These are phyloP conservation scores for Mortierella hygrophila DNA, from an alignment of 192 early-diverging fungal species.

Conservation along the genomic window DNA sequence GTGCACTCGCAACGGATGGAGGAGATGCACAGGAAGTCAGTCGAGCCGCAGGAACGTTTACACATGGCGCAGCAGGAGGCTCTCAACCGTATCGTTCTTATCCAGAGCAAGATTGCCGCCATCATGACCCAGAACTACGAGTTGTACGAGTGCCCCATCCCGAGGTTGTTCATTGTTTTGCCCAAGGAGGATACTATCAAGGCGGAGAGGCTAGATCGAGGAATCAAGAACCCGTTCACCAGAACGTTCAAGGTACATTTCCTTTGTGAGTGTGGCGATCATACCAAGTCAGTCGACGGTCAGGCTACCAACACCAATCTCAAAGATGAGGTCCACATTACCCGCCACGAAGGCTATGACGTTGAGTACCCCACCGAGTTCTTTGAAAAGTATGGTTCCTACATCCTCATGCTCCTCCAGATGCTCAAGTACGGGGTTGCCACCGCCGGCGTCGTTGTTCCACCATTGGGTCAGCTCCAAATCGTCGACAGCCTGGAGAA, in stretches of 20 bases:
- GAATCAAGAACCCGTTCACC: background rate
- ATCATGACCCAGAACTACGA: conserved; percentile 17
- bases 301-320: background rate
- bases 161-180: conserved; percentile 18
- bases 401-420: conserved; percentile 4
- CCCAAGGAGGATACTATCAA: background rate
- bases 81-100: background rate
- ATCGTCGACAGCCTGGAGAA: background rate
- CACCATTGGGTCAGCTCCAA: background rate
- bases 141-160: conserved; percentile 21
- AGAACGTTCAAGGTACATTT: conserved; percentile 24
- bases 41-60: background rate
- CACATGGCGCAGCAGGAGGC: background rate
- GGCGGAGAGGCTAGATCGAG: background rate
- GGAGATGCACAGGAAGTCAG: background rate
- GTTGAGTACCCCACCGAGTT: conserved; percentile 25
- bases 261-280: conserved; percentile 28
- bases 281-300: background rate
- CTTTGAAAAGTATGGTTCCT: conserved; percentile 25
- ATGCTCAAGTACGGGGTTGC: background rate
- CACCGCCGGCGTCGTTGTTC: background rate
- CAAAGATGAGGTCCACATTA: conserved; percentile 19
- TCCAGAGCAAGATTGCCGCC: background rate
- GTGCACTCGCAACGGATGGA: background rate
- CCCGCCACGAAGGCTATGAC: conserved; percentile 24